A percentile compares a stretch with the other conserved stretches of the same genome.
These are phyloP conservation scores for Thielaviopsis ethacetica DNA, from an alignment of 2,329 filamentous ascomycete genomes.

Conservation along the genomic window DNA sequence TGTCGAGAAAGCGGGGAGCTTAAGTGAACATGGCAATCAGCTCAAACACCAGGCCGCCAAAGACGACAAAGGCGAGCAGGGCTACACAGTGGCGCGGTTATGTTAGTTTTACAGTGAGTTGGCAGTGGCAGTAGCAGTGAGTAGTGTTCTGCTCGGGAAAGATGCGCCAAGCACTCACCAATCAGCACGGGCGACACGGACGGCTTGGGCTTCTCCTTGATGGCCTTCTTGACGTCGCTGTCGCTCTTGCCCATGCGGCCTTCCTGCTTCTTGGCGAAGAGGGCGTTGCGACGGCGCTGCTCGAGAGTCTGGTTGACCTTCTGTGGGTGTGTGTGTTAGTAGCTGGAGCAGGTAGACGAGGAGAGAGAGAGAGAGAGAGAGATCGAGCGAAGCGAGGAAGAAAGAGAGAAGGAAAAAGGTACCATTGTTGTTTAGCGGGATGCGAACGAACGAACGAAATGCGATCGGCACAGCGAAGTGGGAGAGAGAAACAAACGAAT, in stretches of 20 bases:
- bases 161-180: constrained; percentile 26
- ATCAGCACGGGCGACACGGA: constrained; percentile 50
- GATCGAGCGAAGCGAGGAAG: too few relatives aligned
- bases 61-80: constrained; percentile 42
- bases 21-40: constrained; percentile 23
- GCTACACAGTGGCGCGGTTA: constrained; percentile 24
- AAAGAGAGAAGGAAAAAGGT: neutral
- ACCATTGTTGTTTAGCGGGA: constrained; percentile 12
- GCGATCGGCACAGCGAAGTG: too few relatives aligned
- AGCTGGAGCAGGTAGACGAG: neutral
- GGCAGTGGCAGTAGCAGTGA: too few relatives aligned
- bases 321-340: constrained; percentile 6
- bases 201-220: constrained; percentile 39
- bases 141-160: too few relatives aligned
- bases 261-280: constrained; percentile 60
- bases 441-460: too few relatives aligned
- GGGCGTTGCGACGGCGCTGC: constrained; percentile 65
- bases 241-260: constrained; percentile 61
- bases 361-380: too few relatives aligned
- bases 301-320: constrained; percentile 50
- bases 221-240: constrained; percentile 42
- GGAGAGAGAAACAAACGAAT: too few relatives aligned
- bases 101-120: too few relatives aligned
- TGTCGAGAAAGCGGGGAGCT: constrained; percentile 11
- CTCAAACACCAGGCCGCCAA: constrained; percentile 44